Evolutionary conservation across 331 rosid species (phyloP).

Genomic region (Malus hybrid): DNA sequence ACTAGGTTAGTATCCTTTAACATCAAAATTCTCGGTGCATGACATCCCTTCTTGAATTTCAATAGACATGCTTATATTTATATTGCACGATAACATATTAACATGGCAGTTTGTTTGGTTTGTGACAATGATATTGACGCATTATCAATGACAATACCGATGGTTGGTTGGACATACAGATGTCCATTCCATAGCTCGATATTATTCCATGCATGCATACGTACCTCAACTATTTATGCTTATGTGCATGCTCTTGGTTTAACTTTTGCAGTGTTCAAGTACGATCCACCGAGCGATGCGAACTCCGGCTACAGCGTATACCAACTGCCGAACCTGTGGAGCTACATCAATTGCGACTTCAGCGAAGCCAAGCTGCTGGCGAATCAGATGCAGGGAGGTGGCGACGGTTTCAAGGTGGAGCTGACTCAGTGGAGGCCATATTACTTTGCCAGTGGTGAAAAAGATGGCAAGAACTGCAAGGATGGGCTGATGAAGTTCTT

Average conservation of each 20-base stretch:
- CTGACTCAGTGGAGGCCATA: conserved; percentile 31
- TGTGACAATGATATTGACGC: too few relatives aligned
- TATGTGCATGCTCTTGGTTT: too few relatives aligned
- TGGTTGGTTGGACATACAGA: too few relatives aligned
- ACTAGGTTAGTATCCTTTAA: conserved; percentile 22
- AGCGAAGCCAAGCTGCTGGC: conserved; percentile 18
- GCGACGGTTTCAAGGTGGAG: conserved; percentile 25
- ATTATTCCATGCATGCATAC: too few relatives aligned
- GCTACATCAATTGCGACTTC: conserved; percentile 19
- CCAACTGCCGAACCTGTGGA: conserved; percentile 13
- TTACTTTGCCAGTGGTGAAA: conserved; percentile 22
- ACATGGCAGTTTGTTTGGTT: too few relatives aligned
- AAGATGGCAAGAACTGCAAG: conserved; percentile 16
- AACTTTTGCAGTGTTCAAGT: conserved; percentile 21
- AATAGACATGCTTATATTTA: too few relatives aligned
- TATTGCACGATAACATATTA: too few relatives aligned
- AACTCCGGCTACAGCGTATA: conserved; percentile 17
- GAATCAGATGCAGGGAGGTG: neutral
- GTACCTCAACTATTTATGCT: too few relatives aligned
- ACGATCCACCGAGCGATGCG: conserved; percentile 13
- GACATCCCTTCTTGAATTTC: too few relatives aligned
- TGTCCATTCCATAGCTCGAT: too few relatives aligned
- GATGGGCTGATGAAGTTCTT: conserved; percentile 22
- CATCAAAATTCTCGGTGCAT: neutral
- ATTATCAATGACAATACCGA: too few relatives aligned